Evolutionary conservation across 2,329 filamentous ascomycete genomes (phyloP).

Genomic region (Myriangium duriaei): DNA sequence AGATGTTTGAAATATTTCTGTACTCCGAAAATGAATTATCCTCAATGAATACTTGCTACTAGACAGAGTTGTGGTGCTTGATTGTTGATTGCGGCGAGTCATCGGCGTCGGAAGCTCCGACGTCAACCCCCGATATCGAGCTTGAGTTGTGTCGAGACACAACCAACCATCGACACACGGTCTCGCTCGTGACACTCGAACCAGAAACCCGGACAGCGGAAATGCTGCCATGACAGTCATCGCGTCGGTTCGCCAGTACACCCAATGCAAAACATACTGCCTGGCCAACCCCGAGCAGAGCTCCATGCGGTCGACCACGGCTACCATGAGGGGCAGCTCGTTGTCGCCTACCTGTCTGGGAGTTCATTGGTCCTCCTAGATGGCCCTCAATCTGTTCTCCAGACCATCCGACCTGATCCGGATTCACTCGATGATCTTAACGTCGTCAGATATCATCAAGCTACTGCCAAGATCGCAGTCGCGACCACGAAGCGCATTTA

Average conservation of each 20-base stretch:
- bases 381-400: constrained; percentile 60
- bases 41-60: too few relatives aligned
- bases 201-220: too few relatives aligned
- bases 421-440: constrained; percentile 46
- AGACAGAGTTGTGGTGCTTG: too few relatives aligned
- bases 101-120: too few relatives aligned
- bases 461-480: constrained; percentile 71
- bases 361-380: constrained; percentile 75
- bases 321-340: constrained; percentile 57
- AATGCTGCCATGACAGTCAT: neutral
- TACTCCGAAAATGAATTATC: too few relatives aligned
- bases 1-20: neutral
- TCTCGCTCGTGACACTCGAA: too few relatives aligned
- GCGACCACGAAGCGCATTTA: constrained; percentile 56
- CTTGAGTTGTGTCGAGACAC: too few relatives aligned
- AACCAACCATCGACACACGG: too few relatives aligned
- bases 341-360: constrained; percentile 81
- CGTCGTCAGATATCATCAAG: constrained; percentile 69
- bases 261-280: constrained; percentile 62
- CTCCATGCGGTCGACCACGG: constrained; percentile 66
- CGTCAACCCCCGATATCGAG: too few relatives aligned
- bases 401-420: constrained; percentile 83
- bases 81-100: too few relatives aligned
- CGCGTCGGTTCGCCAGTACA: neutral
- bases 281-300: constrained; percentile 64